Conservation (phyloP, 306 rosid genomes). For the Begonia loranthoides region DNA sequence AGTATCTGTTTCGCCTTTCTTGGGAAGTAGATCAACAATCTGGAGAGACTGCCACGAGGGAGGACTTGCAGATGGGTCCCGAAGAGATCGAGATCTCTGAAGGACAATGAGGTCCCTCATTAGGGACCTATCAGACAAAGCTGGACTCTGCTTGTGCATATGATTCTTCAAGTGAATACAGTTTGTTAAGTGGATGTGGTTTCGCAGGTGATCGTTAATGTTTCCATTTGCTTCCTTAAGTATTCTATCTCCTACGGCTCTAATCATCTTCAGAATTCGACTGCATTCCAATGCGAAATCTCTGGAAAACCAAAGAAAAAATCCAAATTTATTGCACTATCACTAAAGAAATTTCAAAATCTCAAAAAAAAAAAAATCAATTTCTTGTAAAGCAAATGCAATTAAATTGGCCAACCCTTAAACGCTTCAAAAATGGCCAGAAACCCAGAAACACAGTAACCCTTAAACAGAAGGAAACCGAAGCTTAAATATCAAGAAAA, state of each 20-base stretch:
- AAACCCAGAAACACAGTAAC: slow-evolving; percentile 7
- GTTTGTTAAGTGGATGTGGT: slow-evolving; percentile 92
- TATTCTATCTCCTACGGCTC: slow-evolving; percentile 75
- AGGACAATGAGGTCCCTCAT: slow-evolving; percentile 88
- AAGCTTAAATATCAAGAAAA: slow-evolving; percentile 5
- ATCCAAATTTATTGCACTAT: neutral
- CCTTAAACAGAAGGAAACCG: slow-evolving; percentile 4
- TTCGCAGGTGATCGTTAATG: slow-evolving; percentile 83
- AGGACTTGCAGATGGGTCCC: slow-evolving; percentile 99
- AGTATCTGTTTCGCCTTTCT: slow-evolving; percentile 45
- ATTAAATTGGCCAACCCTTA: too few relatives aligned
- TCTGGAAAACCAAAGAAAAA: slow-evolving; percentile 30
- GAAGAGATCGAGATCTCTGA: slow-evolving; percentile 77
- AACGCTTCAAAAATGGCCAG: neutral
- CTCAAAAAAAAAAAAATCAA: slow-evolving; percentile 23
- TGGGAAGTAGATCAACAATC: slow-evolving; percentile 51
- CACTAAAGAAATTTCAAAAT: slow-evolving; percentile 3
- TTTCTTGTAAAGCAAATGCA: slow-evolving; percentile 9
- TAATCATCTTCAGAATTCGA: slow-evolving; percentile 72
- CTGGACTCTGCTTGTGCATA: slow-evolving; percentile 96
- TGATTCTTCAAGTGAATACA: slow-evolving; percentile 99
- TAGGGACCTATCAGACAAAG: slow-evolving; percentile 73
- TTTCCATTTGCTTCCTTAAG: slow-evolving; percentile 98
- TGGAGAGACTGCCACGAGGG: slow-evolving; percentile 89
- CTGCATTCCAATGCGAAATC: slow-evolving; percentile 25